These are phyloP conservation scores for Datura wrightii DNA, from an alignment of 257 asterid genomes.

Conservation along the genomic window DNA sequence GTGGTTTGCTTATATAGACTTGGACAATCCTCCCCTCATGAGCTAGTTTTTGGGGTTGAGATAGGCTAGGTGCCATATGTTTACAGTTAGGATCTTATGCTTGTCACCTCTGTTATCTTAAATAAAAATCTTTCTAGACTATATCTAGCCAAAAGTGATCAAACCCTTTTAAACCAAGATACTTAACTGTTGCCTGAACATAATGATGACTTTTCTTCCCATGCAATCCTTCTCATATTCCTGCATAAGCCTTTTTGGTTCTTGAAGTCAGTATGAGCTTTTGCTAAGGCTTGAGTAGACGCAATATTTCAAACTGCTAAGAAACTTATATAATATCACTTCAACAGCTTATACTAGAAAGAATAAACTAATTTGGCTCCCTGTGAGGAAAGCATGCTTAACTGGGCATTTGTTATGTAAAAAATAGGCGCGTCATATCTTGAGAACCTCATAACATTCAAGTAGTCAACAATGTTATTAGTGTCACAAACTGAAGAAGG, in stretches of 20 bases:
- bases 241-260: conserved; percentile 16
- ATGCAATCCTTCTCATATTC: neutral
- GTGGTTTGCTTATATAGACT: too few relatives aligned
- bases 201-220: neutral
- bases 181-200: neutral
- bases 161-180: neutral
- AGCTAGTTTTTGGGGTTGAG: too few relatives aligned
- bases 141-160: neutral
- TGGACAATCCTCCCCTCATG: too few relatives aligned
- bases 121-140: neutral
- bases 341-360: conserved; percentile 12
- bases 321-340: neutral
- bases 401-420: neutral
- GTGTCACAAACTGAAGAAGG: neutral
- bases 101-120: neutral
- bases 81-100: neutral
- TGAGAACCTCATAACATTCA: neutral
- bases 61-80: too few relatives aligned
- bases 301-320: neutral
- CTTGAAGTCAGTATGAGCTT: conserved; percentile 11
- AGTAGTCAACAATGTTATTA: conserved; percentile 3
- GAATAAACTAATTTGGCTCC: neutral
- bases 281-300: neutral
- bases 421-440: neutral
- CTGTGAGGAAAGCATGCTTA: neutral